Percentiles rank a stretch among this genome's conserved stretches.
Evolutionary conservation across 768 basidiomycete species (phyloP).

Genomic region (Sarcodon sp.): DNA sequence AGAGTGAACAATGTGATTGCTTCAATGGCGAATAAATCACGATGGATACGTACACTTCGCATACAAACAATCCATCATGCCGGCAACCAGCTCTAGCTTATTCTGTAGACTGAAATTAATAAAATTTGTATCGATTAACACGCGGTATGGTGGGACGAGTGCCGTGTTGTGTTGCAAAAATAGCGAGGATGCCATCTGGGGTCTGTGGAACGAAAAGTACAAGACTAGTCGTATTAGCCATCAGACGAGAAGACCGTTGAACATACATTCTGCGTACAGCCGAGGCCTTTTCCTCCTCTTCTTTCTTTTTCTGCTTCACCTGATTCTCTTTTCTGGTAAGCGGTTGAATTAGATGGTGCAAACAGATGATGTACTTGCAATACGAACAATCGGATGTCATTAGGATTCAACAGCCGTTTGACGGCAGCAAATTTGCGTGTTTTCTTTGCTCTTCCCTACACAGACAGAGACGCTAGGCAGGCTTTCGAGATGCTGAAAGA

Average conservation of each 20-base stretch:
- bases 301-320: constrained; percentile 77
- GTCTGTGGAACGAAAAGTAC: constrained; percentile 27
- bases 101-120: constrained; percentile 99
- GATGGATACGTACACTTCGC: constrained; percentile 68
- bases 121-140: constrained; percentile 98
- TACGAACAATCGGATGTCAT: constrained; percentile 81
- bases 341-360: neutral
- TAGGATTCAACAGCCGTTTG: constrained; percentile 89
- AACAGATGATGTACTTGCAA: neutral
- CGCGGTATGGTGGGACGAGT: constrained; percentile 92
- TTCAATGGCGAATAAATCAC: constrained; percentile 1
- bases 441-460: constrained; percentile 81
- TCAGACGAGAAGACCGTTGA: neutral
- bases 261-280: constrained; percentile 71
- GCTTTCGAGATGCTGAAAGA: neutral
- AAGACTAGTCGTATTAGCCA: neutral
- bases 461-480: neutral
- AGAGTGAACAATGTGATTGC: neutral
- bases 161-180: constrained; percentile 94
- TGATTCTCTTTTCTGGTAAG: constrained; percentile 80
- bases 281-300: constrained; percentile 69
- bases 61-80: constrained; percentile 99
- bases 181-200: constrained; percentile 80
- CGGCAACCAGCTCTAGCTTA: constrained; percentile 87
- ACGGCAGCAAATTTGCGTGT: constrained; percentile 91